phyloP scores from a whole-genome alignment of 129 eudicot species.

The Tagetes erecta region DNA sequence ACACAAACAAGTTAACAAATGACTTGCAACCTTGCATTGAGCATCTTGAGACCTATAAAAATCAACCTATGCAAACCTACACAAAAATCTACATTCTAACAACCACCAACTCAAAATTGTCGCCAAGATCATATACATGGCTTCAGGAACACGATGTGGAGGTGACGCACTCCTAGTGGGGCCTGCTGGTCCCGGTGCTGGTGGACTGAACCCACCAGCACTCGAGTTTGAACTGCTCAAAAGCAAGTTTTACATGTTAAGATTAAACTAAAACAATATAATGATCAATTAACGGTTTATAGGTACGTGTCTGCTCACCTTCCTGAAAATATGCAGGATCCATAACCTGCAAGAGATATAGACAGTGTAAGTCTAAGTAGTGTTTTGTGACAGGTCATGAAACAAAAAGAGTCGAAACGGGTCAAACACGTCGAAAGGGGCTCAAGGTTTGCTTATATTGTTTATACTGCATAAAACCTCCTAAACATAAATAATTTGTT shows the following conservation, averaged over 20 bases:
- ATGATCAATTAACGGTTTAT: neutral
- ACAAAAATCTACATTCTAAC: constrained; percentile 24
- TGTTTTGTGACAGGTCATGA: neutral
- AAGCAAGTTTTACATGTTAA: constrained; percentile 19
- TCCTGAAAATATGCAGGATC: constrained; percentile 79
- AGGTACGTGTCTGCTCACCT: constrained; percentile 47
- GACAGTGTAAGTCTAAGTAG: neutral
- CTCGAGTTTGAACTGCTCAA: constrained; percentile 56
- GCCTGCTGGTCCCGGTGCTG: constrained; percentile 64
- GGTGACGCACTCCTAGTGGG: constrained; percentile 41
- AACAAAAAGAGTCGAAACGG: neutral
- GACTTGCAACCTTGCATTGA: constrained; percentile 13
- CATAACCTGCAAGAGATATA: constrained; percentile 60
- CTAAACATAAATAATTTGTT: neutral
- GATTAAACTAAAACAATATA: neutral
- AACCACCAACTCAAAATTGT: constrained; percentile 23
- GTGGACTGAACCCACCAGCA: constrained; percentile 34
- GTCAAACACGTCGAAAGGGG: neutral
- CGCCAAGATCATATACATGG: constrained; percentile 34
- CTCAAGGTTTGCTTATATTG: neutral
- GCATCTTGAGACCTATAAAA: constrained; percentile 15
- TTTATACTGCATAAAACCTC: neutral
- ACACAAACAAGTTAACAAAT: constrained; percentile 27
- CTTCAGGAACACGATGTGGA: constrained; percentile 24
- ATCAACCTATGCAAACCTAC: constrained; percentile 27